phyloP scores from a whole-genome alignment of 805 yeast genomes.

The Saturnispora besseyi region DNA sequence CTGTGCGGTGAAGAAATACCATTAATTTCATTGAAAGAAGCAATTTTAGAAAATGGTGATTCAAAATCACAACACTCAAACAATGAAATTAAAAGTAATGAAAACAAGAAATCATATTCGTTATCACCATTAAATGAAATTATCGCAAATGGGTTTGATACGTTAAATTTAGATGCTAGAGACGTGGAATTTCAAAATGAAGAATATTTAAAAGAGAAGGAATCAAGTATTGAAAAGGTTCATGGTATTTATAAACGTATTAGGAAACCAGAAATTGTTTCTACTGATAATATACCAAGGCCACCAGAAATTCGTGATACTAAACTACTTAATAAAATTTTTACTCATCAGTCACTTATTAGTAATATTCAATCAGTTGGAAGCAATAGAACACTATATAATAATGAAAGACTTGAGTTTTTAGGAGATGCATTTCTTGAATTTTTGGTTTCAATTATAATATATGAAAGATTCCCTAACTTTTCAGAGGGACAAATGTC shows the following conservation, averaged over 20 bases:
- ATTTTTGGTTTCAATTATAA: conserved; percentile 56
- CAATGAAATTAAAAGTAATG: neutral
- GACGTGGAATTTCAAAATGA: conserved; percentile 5
- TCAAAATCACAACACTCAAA: neutral
- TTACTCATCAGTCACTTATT: conserved; percentile 72
- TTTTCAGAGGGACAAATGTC: conserved; percentile 79
- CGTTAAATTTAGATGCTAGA: neutral
- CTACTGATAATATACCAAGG: conserved; percentile 35
- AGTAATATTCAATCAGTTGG: conserved; percentile 46
- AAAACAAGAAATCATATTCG: neutral
- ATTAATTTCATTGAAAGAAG: neutral
- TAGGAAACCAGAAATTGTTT: conserved; percentile 10
- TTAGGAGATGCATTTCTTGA: conserved; percentile 83
- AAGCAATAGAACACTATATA: conserved; percentile 47
- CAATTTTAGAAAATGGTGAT: conserved; percentile 2
- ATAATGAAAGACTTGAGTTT: conserved; percentile 85
- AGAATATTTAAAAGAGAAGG: neutral
- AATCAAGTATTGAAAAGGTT: neutral
- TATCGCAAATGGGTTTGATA: neutral
- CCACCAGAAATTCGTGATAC: conserved; percentile 59
- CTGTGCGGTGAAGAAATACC: conserved; percentile 29
- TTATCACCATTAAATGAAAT: neutral
- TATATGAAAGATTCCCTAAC: conserved; percentile 58
- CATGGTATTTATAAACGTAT: conserved; percentile 8
- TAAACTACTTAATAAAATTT: conserved; percentile 55